Conservation (phyloP, 1,139 yeast genomes). For the Ogataea hybrid region DNA sequence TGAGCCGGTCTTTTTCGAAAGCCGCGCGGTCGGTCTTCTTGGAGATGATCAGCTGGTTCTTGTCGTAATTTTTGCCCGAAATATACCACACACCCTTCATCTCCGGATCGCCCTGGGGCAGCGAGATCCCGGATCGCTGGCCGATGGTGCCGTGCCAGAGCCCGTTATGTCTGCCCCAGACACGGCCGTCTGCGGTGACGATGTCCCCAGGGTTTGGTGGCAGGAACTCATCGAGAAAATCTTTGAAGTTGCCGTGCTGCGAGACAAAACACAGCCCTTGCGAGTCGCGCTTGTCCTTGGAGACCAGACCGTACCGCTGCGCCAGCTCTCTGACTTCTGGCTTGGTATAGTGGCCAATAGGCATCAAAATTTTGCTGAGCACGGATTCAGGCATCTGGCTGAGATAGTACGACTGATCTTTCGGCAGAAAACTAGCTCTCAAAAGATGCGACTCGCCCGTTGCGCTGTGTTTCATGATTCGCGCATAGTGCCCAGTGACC, state of each 20-base stretch:
- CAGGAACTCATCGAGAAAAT: slow-evolving; percentile 74
- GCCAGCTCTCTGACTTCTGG: slow-evolving; percentile 76
- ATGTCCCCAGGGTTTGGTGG: slow-evolving; percentile 74
- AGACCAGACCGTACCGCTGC: slow-evolving; percentile 46
- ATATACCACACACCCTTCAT: slow-evolving; percentile 87
- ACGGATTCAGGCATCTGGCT: slow-evolving; percentile 57
- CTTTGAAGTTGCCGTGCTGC: slow-evolving; percentile 68
- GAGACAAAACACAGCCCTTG: slow-evolving; percentile 94
- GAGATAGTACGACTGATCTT: slow-evolving; percentile 91
- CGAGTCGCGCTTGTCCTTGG: slow-evolving; percentile 83
- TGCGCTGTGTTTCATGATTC: slow-evolving; percentile 43
- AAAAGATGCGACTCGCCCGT: slow-evolving; percentile 46
- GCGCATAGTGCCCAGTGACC: slow-evolving; percentile 92
- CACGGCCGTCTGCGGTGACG: slow-evolving; percentile 65
- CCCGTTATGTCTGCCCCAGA: slow-evolving; percentile 83
- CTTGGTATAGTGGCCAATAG: slow-evolving; percentile 75
- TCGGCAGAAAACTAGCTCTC: slow-evolving; percentile 56
- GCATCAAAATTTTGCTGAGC: slow-evolving; percentile 59
- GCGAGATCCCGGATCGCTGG: slow-evolving; percentile 70
- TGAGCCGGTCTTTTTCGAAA: slow-evolving; percentile 47
- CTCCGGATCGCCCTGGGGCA: slow-evolving; percentile 84
- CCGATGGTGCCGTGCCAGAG: slow-evolving; percentile 96
- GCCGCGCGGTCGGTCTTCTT: slow-evolving; percentile 64
- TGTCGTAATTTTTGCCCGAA: slow-evolving; percentile 58
- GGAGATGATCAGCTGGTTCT: slow-evolving; percentile 78